A percentile compares a stretch with the other conserved stretches of the same genome.
These are phyloP conservation scores for Simmondsia chinensis DNA, from an alignment of 148 eudicot species.

Conservation along the genomic window DNA sequence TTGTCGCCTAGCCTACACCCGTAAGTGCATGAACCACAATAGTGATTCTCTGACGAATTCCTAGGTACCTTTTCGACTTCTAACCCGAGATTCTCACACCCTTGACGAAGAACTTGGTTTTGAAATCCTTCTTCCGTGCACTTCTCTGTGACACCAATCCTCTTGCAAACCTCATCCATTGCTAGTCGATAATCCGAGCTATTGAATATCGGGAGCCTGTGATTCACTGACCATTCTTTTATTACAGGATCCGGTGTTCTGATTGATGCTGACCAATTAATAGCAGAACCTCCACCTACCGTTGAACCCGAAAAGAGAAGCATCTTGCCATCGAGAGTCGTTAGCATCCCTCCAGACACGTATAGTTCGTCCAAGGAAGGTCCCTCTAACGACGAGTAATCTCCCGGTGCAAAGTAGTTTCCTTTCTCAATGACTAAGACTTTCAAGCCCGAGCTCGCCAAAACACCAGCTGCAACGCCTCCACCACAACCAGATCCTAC, in stretches of 20 bases:
- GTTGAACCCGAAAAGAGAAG: constrained; percentile 62
- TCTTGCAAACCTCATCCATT: constrained; percentile 61
- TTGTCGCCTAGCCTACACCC: constrained; percentile 82
- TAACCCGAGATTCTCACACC: constrained; percentile 69
- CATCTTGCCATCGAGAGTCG: constrained; percentile 50
- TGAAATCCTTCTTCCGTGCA: constrained; percentile 61
- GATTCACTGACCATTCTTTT: constrained; percentile 48
- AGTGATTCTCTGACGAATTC: constrained; percentile 58
- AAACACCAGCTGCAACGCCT: constrained; percentile 76
- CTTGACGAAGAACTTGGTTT: constrained; percentile 55
- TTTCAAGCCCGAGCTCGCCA: constrained; percentile 55
- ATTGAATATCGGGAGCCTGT: constrained; percentile 38
- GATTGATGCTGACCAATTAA: constrained; percentile 86
- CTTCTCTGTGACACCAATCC: constrained; percentile 56
- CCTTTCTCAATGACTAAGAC: constrained; percentile 72
- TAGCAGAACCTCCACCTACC: constrained; percentile 86
- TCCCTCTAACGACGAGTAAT: constrained; percentile 67
- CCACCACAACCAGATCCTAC: constrained; percentile 93
- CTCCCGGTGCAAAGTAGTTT: constrained; percentile 49
- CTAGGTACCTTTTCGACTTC: constrained; percentile 44
- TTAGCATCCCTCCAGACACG: constrained; percentile 39
- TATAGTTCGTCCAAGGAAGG: constrained; percentile 60
- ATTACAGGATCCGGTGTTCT: constrained; percentile 58
- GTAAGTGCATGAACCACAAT: constrained; percentile 71
- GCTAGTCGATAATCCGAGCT: constrained; percentile 46